phyloP scores from a whole-genome alignment of 352 stramenopile genomes.

The Phytopythium boreale region DNA sequence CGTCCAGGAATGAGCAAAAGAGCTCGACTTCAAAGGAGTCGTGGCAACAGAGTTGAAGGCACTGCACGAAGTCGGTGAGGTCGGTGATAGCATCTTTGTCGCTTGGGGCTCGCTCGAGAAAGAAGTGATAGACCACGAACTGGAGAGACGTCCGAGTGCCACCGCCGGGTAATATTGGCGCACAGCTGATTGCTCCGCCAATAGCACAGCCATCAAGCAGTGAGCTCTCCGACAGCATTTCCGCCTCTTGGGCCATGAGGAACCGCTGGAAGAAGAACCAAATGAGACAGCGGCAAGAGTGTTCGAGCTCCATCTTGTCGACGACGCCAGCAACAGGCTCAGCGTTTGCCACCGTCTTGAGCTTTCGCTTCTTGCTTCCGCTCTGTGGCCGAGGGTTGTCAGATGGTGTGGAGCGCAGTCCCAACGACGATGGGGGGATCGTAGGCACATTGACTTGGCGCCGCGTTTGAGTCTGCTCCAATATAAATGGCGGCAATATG shows the following conservation, averaged over 20 bases:
- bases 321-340: slow-evolving; percentile 17
- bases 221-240: slow-evolving; percentile 15
- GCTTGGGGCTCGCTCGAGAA: slow-evolving; percentile 38
- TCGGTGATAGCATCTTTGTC: slow-evolving; percentile 30
- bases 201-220: slow-evolving; percentile 13
- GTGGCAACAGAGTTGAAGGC: slow-evolving; percentile 22
- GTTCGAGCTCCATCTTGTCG: slow-evolving; percentile 12
- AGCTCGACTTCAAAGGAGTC: slow-evolving; percentile 35
- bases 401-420: neutral
- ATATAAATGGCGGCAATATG: neutral
- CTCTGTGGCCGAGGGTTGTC: neutral
- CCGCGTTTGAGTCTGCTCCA: slow-evolving; percentile 29
- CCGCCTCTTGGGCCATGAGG: slow-evolving; percentile 44
- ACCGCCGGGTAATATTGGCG: neutral
- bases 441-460: slow-evolving; percentile 37
- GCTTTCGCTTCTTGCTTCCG: slow-evolving; percentile 10
- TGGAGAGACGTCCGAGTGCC: slow-evolving; percentile 14
- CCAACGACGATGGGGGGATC: neutral
- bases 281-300: slow-evolving; percentile 18
- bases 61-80: slow-evolving; percentile 36
- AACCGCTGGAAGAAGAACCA: slow-evolving; percentile 63
- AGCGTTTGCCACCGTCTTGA: neutral
- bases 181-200: neutral
- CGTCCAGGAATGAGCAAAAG: slow-evolving; percentile 62
- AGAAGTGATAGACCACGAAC: slow-evolving; percentile 46